phyloP scores from a whole-genome alignment of 768 basidiomycete genomes.

The Hydnum rufescens region DNA sequence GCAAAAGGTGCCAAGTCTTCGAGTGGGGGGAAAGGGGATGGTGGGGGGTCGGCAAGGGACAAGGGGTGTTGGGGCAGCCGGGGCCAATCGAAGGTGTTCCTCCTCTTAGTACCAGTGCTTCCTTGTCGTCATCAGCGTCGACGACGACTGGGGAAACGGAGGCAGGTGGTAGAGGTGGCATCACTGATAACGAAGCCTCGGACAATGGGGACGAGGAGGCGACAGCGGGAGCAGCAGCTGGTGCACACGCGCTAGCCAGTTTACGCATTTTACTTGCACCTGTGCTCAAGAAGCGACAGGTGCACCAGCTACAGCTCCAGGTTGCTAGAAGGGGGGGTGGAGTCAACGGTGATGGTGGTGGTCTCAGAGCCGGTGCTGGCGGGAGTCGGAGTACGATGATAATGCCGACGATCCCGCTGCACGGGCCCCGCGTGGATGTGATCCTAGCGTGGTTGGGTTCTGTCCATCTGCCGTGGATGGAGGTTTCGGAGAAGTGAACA shows the following conservation, averaged over 20 bases:
- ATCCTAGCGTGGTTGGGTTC: slow-evolving; percentile 72
- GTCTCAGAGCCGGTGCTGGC: too few species aligned
- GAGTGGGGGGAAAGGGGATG: neutral
- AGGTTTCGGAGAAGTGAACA: too few species aligned
- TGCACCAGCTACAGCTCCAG: slow-evolving; percentile 27
- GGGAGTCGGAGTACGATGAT: too few species aligned
- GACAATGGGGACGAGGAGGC: too few species aligned
- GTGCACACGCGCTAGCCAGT: too few species aligned
- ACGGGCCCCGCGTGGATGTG: slow-evolving; percentile 72
- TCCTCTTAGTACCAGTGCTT: too few species aligned
- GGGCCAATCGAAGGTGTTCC: too few species aligned
- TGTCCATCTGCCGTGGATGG: slow-evolving; percentile 58
- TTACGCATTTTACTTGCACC: slow-evolving; percentile 56
- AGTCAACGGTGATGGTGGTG: too few species aligned
- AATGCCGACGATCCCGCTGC: slow-evolving; percentile 38
- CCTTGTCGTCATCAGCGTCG: too few species aligned
- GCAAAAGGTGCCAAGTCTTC: slow-evolving; percentile 28
- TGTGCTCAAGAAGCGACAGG: slow-evolving; percentile 42
- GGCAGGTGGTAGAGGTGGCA: too few species aligned
- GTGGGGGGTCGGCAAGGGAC: neutral
- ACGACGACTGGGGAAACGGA: too few species aligned
- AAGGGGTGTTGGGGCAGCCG: neutral
- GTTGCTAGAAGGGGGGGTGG: neutral
- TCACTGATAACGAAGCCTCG: too few species aligned
- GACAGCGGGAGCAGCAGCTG: slow-evolving; percentile 35